Base-by-base conservation (phyloP, 108 stramenopile genomes). In the Discostella stelligeroides region DNA sequence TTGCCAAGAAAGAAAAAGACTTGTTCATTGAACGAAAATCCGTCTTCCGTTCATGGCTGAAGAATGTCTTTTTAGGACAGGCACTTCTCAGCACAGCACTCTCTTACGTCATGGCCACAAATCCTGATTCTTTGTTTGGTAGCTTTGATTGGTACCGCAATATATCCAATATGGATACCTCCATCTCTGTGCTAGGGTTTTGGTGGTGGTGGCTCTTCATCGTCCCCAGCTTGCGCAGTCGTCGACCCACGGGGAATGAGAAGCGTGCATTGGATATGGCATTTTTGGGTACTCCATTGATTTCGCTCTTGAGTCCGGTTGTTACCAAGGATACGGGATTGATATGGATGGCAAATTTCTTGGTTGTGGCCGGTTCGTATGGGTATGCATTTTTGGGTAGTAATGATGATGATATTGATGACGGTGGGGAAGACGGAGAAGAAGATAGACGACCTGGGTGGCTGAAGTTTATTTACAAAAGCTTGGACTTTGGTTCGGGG, bases 171-270 rank as follows among this genome's bases (percentile, higher is more conserved):
- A 85, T 93, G 87, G 92, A 96, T 49, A 85, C 95, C 0, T 85
- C 91, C 25, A 92, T 98, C 61, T 66, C 75, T 24, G 98, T 97
- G 7, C 66, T 98, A 46, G 98, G 97, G 55, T 98, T 97, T 66
- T 98, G 98, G 98, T 94, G 92, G 83, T 96, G 97, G 84, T 98
- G 98, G 98, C 84, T 98, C 18, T 98, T 98, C 77, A 94, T 97
- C 55, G 91, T 98, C 30, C 98, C 98, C 24, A 92, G 90, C 27
- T 76, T 98, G 34, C 71, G 98, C 11, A 86, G 88, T 46, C 84
- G 96, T 24, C 86, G 95, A 42, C 98, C 98, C 11, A 72, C 67
- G 50, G 92, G 92, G 24, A 49, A 55, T 25, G 98, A 98, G 82
- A 98, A 97, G 89, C 84, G 85, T 81, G 97, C 98, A 0, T 75